These are phyloP conservation scores for Hypoxylon sp. DNA, from an alignment of 2,329 filamentous ascomycete species.

Conservation along the genomic window DNA sequence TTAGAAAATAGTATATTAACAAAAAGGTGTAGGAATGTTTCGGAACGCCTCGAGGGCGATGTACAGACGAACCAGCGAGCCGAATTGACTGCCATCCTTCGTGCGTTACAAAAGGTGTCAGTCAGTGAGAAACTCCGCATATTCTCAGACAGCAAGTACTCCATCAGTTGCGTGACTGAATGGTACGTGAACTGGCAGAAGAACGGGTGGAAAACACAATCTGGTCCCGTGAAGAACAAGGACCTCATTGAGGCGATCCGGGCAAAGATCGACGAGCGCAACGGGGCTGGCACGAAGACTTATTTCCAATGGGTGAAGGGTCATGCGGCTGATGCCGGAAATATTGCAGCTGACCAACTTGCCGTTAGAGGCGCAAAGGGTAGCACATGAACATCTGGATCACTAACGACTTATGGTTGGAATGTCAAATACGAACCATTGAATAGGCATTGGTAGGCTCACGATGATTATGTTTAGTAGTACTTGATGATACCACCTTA, in stretches of 20 bases:
- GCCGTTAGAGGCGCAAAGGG: constrained; percentile 75
- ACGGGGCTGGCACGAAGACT: constrained; percentile 71
- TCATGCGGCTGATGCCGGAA: constrained; percentile 80
- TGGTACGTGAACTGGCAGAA: constrained; percentile 86
- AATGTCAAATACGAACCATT: constrained; percentile 6
- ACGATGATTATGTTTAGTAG: constrained; percentile 27
- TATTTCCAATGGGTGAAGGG: constrained; percentile 92
- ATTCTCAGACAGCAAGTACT: constrained; percentile 89
- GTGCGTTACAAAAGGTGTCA: constrained; percentile 83
- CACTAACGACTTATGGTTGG: constrained; percentile 11
- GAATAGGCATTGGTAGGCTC: constrained; percentile 28
- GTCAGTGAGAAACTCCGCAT: constrained; percentile 79
- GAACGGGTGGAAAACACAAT: constrained; percentile 82
- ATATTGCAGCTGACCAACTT: constrained; percentile 83
- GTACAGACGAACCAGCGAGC: constrained; percentile 95
- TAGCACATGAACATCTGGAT: constrained; percentile 19
- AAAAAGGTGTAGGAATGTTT: constrained; percentile 69
- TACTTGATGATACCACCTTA: constrained; percentile 38
- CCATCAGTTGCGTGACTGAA: constrained; percentile 87
- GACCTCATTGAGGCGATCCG: constrained; percentile 85
- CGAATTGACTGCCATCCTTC: constrained; percentile 90
- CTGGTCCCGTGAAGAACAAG: constrained; percentile 84
- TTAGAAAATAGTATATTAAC: constrained; percentile 37
- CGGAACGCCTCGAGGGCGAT: constrained; percentile 80
- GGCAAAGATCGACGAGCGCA: constrained; percentile 77